Evolutionary conservation across 495 filamentous ascomycete genomes (phyloP).

Genomic region (Xylaria grammica): DNA sequence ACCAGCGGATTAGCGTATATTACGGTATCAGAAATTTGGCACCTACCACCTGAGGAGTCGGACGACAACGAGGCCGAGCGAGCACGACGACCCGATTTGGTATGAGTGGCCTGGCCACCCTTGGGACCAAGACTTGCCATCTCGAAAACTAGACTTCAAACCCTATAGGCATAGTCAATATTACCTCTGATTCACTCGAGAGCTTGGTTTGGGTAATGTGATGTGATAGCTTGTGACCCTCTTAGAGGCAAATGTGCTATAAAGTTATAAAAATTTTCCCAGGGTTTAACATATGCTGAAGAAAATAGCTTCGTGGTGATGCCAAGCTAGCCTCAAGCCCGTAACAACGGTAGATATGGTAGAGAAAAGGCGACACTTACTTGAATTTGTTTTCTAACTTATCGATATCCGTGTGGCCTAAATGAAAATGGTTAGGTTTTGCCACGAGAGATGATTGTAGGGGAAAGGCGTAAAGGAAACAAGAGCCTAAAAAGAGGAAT

Average conservation of each 20-base stretch:
- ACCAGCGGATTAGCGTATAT: background rate
- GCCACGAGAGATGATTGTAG: background rate
- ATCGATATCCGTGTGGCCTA: background rate
- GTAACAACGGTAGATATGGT: background rate
- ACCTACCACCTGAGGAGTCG: constrained; percentile 21
- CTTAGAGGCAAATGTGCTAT: background rate
- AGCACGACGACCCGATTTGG: constrained; percentile 13
- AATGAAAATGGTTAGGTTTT: background rate
- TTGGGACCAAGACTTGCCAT: constrained; percentile 19
- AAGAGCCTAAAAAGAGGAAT: background rate
- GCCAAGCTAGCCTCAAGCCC: background rate
- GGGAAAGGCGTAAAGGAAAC: background rate
- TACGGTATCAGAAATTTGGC: background rate
- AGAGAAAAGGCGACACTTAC: constrained; percentile 3
- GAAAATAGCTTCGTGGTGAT: background rate
- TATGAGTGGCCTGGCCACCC: background rate
- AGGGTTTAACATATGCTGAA: background rate
- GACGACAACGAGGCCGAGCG: constrained; percentile 21
- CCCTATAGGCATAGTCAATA: constrained; percentile 1
- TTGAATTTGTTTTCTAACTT: background rate
- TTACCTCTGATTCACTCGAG: background rate
- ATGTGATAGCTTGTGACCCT: background rate
- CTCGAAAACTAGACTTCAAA: background rate
- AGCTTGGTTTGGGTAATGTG: background rate
- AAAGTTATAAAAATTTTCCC: background rate